Evolutionary conservation across 345 rosid genomes (phyloP), one percentile per base, ranked within the genome.

Genomic region (Rhizophora mangle): DNA sequence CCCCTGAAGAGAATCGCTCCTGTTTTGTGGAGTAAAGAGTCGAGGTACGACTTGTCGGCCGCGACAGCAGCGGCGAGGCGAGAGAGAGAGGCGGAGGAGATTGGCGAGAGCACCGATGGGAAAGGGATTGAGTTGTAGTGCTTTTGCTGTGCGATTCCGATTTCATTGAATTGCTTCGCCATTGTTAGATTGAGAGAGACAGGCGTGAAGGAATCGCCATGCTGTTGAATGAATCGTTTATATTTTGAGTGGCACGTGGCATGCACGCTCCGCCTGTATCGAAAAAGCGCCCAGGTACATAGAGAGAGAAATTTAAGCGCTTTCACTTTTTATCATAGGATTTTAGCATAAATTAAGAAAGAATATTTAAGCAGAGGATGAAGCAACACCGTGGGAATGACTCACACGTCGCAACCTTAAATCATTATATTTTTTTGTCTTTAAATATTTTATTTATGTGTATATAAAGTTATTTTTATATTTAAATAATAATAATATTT

Each of bases 1-100:
- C 87, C 95, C 70, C 93, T 69, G 72, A 89, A 83, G 56, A 94
- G 90, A 36, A 94, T 43, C 18, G 95, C 95, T 58, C 95, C 97
- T 6, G 88, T 53, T 64, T 72, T 68, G 81, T 59, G 93, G 27
- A 94, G 72, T 72, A 87, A 77, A 6, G 95, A 87, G 55, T 84
- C 85, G 46, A 91, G 85, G 70, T 73, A 82, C 5, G 76, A 87
- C 63, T 84, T 89, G 37, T 80, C 81, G 56, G 77, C 67, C n/a
- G 22, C 69, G 77, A 91, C 79, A n/a, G 77, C 53, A 16, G 68
- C 70, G 34, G 79, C 52, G 64, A 91, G 72, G 19, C 26, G 43
- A 34, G 91, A 60, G 2, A 65, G 59, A 19, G 84, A 70, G 26
- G 78, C 22, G 16, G 60, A 29, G 10, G 82, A 37, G 39, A 64